These are phyloP conservation scores for Venturiaceae sp. DNA, from an alignment of 2,329 filamentous ascomycete genomes.

Conservation along the genomic window DNA sequence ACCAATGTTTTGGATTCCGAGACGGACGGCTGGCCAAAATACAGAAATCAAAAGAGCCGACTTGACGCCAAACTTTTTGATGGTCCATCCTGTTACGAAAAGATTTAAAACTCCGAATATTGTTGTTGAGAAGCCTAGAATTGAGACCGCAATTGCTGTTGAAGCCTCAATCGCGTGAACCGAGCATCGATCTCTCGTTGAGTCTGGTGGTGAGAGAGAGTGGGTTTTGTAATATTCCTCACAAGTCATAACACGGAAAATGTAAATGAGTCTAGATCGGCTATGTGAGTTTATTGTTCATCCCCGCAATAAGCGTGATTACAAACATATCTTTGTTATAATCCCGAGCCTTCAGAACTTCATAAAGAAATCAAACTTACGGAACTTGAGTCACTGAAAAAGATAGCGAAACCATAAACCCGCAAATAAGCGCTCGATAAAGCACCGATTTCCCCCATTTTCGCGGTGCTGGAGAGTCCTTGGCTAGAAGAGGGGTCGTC, in stretches of 20 bases:
- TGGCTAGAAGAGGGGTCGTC: constrained; percentile 12
- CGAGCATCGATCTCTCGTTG: constrained; percentile 45
- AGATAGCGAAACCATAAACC: constrained; percentile 48
- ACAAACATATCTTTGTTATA: no score
- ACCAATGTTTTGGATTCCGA: constrained; percentile 54
- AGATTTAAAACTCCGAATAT: constrained; percentile 59
- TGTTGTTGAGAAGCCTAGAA: constrained; percentile 58
- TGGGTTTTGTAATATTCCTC: constrained; percentile 57
- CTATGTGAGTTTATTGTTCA: neutral
- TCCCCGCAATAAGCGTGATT: no score
- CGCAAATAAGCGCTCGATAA: constrained; percentile 44
- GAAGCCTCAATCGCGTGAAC: constrained; percentile 53
- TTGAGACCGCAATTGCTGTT: constrained; percentile 53
- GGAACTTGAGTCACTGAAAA: constrained; percentile 42
- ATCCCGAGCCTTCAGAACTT: neutral
- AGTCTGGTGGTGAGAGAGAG: constrained; percentile 32
- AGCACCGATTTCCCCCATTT: constrained; percentile 19
- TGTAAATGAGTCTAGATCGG: constrained; percentile 39
- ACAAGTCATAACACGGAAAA: constrained; percentile 64
- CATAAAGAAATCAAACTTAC: constrained; percentile 5
- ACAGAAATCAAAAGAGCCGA: constrained; percentile 53
- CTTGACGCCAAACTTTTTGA: constrained; percentile 57
- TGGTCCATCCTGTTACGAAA: constrained; percentile 56
- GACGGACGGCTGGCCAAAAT: constrained; percentile 53
- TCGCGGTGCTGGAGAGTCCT: neutral